These are phyloP conservation scores for Microthlaspi erraticum DNA, from an alignment of 345 rosid genomes.

Conservation along the genomic window DNA sequence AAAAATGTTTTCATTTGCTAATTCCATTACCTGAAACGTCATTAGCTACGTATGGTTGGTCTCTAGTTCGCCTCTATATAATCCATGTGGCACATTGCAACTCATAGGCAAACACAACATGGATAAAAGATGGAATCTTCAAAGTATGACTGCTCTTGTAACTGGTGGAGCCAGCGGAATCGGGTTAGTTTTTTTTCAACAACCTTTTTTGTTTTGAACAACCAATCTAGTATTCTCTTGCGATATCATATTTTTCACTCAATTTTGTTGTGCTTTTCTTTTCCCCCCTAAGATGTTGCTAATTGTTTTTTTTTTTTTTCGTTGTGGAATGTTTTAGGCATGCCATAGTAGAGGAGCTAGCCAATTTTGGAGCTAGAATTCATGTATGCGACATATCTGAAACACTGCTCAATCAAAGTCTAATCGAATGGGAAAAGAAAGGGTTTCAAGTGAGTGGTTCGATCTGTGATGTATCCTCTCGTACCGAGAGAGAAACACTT, in stretches of 20 bases:
- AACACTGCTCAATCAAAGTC: constrained; percentile 11
- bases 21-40: constrained; percentile 7
- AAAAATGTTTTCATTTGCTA: no score
- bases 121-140: constrained; percentile 36
- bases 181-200: constrained; percentile 21
- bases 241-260: not conserved
- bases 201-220: no score
- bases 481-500: constrained; percentile 23
- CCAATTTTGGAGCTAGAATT: constrained; percentile 21
- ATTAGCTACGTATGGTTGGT: not conserved
- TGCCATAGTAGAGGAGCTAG: constrained; percentile 40
- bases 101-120: not conserved
- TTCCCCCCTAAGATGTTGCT: not conserved
- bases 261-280: not conserved
- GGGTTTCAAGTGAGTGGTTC: constrained; percentile 42
- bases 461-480: constrained; percentile 36
- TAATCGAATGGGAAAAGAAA: constrained; percentile 31
- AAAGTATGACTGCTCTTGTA: constrained; percentile 43
- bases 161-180: constrained; percentile 37
- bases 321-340: constrained; percentile 21
- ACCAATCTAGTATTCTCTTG: not conserved
- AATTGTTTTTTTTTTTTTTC: not conserved
- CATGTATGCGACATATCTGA: constrained; percentile 29
- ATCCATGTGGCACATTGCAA: not conserved
- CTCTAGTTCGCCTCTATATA: constrained; percentile 3